Base-by-base conservation (phyloP, 1,139 yeast species). In the Sugiyamaella xylanicola region DNA sequence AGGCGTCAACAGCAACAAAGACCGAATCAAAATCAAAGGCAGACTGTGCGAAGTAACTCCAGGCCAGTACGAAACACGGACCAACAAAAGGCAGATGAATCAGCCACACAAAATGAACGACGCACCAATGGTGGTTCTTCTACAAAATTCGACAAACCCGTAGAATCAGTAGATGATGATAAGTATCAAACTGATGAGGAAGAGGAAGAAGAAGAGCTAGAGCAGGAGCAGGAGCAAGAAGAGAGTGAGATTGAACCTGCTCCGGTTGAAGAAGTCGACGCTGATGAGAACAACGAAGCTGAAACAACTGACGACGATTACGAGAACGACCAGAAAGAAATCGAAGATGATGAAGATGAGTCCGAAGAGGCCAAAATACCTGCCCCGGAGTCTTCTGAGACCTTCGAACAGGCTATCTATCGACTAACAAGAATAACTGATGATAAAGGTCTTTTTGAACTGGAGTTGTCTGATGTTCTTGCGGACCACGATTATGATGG, bases 401-500 rank as follows among this genome's bases (percentile, higher is more conserved):
- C 52, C 4, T 48, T 48, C 15, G 52, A 48, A 29, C 47, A 48
- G 21, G 52, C 52, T 9, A 39, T 48, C 29, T 48, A 41, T 15
- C 29, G 27, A 4, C 19, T 48, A 7, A 48, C 52, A 4, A 40
- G 40, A n/a, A 40, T 42, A 9, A 42, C 39, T 7, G 15, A 41
- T n/a, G 52, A 48, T 17, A 48, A 48, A 27, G 46, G 46, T 9
- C 39, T 19, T 2, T 48, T 48, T 29, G 46, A 48, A 35, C 27
- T 48, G 11, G 46, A 48, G 16, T 25, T 48, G 13, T 48, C 52
- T 8, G 52, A 48, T n/a, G 41, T 48, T n/a, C 52, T 48, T 13
- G 52, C 52, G 17, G 52, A 48, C 25, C 41, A 29, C 32, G 46
- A 48, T 29, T 48, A 48, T 35, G 29, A 48, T 2, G 20, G 29